Conservation (phyloP, 2,329 filamentous ascomycete genomes). For the Fusarium aywerte region DNA sequence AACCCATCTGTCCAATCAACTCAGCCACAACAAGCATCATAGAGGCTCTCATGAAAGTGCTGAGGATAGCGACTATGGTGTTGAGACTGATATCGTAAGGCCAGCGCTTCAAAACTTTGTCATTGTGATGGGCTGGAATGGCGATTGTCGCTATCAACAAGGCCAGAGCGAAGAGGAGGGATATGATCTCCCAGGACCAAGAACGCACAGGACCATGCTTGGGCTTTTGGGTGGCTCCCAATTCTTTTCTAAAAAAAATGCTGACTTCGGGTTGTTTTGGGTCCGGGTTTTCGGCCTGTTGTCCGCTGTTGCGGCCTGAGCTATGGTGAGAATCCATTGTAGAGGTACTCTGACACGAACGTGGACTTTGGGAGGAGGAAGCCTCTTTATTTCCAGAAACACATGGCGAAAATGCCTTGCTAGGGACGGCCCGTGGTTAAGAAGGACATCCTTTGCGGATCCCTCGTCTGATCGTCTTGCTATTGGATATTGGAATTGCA, state of each 20-base stretch:
- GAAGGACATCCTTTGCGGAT: neutral
- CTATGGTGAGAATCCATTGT: neutral
- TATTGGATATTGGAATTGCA: neutral
- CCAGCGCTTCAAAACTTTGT: conserved; percentile 4
- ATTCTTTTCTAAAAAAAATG: neutral
- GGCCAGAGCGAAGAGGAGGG: neutral
- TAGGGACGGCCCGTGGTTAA: too few relatives aligned
- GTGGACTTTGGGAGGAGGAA: neutral
- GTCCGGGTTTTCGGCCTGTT: neutral
- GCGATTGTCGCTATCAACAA: conserved; percentile 3
- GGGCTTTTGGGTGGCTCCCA: neutral
- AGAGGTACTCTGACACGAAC: neutral
- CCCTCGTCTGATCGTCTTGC: neutral
- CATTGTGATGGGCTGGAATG: neutral
- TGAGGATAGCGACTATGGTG: conserved; percentile 7
- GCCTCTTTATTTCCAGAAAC: neutral
- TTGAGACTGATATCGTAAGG: conserved; percentile 18
- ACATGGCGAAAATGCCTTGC: neutral
- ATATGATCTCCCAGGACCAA: conserved; percentile 6
- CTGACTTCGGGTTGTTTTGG: neutral
- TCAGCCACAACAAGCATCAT: conserved; percentile 15
- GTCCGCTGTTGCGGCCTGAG: neutral
- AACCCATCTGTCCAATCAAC: conserved; percentile 2
- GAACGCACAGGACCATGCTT: neutral
- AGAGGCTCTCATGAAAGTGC: conserved; percentile 11